phyloP scores from a whole-genome alignment of 2,329 filamentous ascomycete genomes.

The Ophiocordyceps polyrhachis-furcata region DNA sequence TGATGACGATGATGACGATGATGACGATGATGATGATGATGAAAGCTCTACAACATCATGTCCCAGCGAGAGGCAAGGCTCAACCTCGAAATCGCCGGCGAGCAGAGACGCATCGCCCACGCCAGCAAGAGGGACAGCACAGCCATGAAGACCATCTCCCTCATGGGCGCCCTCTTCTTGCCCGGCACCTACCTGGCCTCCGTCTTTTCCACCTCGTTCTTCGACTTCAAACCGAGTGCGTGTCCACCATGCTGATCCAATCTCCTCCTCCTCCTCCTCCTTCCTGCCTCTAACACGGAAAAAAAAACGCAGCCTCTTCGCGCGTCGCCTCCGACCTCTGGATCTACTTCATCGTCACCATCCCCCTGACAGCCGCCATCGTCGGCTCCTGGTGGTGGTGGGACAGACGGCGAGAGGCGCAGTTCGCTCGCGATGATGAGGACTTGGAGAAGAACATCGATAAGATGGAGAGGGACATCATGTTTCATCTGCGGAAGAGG shows the following conservation, averaged over 20 bases:
- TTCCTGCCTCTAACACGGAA: neutral
- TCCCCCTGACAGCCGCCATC: conserved; percentile 37
- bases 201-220: conserved; percentile 48
- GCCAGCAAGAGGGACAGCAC: conserved; percentile 42
- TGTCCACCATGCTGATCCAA: conserved; percentile 7
- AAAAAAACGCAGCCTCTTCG: neutral
- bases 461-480: conserved; percentile 37
- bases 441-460: conserved; percentile 36
- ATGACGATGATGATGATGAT: neutral
- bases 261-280: neutral
- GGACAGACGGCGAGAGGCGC: conserved; percentile 29
- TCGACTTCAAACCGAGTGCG: conserved; percentile 35
- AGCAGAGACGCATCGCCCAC: conserved; percentile 39
- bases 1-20: neutral
- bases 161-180: conserved; percentile 44
- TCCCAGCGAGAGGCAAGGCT: conserved; percentile 45
- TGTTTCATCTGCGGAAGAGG: conserved; percentile 34
- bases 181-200: conserved; percentile 44
- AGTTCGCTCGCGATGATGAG: conserved; percentile 28
- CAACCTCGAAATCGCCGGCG: conserved; percentile 42
- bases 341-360: conserved; percentile 44
- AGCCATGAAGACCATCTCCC: conserved; percentile 46
- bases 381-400: conserved; percentile 36
- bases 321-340: conserved; percentile 23
- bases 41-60: conserved; percentile 45